Conservation (phyloP, 75 land plant genomes). For the Picea glauca region DNA sequence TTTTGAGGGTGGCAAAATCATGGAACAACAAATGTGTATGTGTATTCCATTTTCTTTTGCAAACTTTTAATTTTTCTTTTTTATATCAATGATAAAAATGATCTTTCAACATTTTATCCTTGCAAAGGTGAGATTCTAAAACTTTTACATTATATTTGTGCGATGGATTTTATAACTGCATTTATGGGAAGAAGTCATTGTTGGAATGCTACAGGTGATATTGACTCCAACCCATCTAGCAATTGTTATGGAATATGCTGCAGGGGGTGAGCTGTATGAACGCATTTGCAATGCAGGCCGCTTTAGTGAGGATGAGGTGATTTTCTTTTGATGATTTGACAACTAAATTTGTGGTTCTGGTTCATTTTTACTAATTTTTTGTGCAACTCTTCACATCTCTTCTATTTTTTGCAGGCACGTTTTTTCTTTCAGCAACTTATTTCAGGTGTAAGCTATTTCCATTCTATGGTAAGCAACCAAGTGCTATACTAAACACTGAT, state of each 20-base stretch:
- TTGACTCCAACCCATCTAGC: slow-evolving; percentile 83
- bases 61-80: no score
- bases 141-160: not conserved
- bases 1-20: no score
- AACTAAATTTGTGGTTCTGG: no score
- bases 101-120: no score
- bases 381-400: no score
- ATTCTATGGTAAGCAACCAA: slow-evolving; percentile 39
- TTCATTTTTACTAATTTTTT: no score
- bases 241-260: slow-evolving; percentile 89
- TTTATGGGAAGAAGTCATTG: not conserved
- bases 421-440: slow-evolving; percentile 89
- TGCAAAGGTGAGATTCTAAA: not conserved
- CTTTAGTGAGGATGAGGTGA: slow-evolving; percentile 85
- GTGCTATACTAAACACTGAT: not conserved
- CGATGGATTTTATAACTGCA: no score
- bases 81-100: no score
- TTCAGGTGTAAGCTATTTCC: slow-evolving; percentile 85
- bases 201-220: slow-evolving; percentile 37
- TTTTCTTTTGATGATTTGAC: not conserved
- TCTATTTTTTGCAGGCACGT: slow-evolving; percentile 28
- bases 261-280: slow-evolving; percentile 90
- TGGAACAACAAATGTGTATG: no score
- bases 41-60: no score
- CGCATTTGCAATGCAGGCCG: slow-evolving; percentile 76